Evolutionary conservation across 2,329 filamentous ascomycete genomes (phyloP).

Genomic region (Cladosporium velox): DNA sequence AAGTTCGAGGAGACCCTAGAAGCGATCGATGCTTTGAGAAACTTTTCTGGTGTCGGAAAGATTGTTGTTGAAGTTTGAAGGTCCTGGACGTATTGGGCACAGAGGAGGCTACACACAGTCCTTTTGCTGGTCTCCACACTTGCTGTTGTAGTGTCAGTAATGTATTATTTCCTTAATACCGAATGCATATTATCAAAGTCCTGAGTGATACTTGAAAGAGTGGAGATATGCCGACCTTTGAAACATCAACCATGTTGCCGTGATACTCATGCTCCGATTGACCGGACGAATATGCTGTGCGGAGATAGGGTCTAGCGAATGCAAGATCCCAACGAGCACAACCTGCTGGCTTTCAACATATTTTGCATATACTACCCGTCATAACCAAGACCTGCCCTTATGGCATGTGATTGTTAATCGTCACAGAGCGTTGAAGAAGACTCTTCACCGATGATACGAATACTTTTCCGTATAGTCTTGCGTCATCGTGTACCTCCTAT

Average conservation of each 20-base stretch:
- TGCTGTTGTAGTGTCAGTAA: neutral
- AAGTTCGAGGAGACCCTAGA: slow-evolving; percentile 37
- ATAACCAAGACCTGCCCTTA: too few species aligned
- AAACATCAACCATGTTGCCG: neutral
- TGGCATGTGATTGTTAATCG: neutral
- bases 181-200: neutral
- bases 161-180: neutral
- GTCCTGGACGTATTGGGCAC: neutral
- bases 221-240: neutral
- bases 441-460: neutral
- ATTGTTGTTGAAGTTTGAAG: slow-evolving; percentile 29
- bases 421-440: neutral
- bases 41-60: slow-evolving; percentile 39
- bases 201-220: neutral
- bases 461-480: neutral
- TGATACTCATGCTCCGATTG: neutral
- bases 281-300: neutral
- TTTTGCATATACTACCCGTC: neutral
- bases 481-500: neutral
- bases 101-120: neutral
- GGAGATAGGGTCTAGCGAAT: neutral
- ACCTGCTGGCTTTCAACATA: neutral
- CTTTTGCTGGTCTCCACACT: neutral
- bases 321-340: neutral
- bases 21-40: slow-evolving; percentile 36